Evolutionary conservation across 1,284 basidiomycete genomes (phyloP).

Genomic region (Microbotryum violaceum): DNA sequence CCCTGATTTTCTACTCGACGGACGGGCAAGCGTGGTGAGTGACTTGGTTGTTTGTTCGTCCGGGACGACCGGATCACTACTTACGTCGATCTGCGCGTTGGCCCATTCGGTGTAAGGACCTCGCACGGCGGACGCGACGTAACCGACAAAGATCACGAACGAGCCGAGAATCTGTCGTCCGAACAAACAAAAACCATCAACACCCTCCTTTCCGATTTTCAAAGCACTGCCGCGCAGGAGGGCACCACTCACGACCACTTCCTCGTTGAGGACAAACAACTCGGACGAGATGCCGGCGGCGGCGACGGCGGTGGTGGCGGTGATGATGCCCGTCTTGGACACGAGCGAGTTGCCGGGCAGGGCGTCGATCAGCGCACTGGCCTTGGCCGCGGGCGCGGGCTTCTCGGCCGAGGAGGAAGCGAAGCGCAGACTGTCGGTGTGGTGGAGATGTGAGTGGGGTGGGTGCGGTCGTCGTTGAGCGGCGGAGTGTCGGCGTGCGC

Average conservation of each 20-base stretch:
- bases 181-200: conserved; percentile 48
- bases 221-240: too few species aligned
- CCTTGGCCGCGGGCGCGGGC: conserved; percentile 67
- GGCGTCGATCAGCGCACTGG: conserved; percentile 81
- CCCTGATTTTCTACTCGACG: conserved; percentile 55
- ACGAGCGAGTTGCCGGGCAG: conserved; percentile 86
- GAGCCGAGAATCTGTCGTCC: conserved; percentile 54
- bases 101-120: conserved; percentile 94
- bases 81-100: conserved; percentile 63
- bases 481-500: too few species aligned
- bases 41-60: too few species aligned
- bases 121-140: conserved; percentile 68
- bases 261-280: conserved; percentile 95
- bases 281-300: conserved; percentile 95
- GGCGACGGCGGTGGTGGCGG: conserved; percentile 80
- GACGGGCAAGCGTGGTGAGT: too few species aligned
- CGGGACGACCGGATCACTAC: conserved; percentile 10
- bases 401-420: conserved; percentile 14
- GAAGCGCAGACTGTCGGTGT: conserved; percentile 22
- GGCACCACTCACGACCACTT: conserved; percentile 52
- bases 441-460: background rate
- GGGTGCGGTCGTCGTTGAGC: background rate
- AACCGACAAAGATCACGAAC: conserved; percentile 70
- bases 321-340: conserved; percentile 84
- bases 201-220: too few species aligned